Conservation (phyloP, 257 asterid species). For the Knoxia roxburghii region DNA sequence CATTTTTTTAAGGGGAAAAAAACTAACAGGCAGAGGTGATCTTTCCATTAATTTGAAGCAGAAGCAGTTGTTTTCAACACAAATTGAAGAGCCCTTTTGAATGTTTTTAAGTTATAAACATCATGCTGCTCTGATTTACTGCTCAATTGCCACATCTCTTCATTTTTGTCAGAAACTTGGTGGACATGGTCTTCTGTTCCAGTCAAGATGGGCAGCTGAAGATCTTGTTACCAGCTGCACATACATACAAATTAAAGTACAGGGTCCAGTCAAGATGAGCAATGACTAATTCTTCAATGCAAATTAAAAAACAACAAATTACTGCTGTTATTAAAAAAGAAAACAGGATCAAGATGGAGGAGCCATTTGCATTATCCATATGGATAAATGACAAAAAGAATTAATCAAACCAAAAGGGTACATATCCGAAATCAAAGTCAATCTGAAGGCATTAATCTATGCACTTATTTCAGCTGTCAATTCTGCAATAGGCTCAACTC, state of each 20-base stretch:
- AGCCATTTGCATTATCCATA: not conserved
- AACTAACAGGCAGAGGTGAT: too few relatives aligned
- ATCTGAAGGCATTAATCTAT: not conserved
- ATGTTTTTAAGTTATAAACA: too few relatives aligned
- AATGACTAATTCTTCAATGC: not conserved
- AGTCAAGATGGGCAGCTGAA: not conserved
- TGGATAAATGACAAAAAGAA: not conserved
- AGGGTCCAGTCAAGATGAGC: too few relatives aligned
- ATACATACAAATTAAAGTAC: too few relatives aligned
- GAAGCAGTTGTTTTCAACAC: too few relatives aligned
- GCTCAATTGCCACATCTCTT: too few relatives aligned
- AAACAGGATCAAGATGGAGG: not conserved
- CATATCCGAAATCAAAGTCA: not conserved
- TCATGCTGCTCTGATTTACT: too few relatives aligned
- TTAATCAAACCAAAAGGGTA: not conserved
- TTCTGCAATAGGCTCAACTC: not conserved
- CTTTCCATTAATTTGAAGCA: too few relatives aligned
- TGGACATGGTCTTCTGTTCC: not conserved
- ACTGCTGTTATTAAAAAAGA: not conserved
- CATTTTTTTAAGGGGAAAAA: too few relatives aligned
- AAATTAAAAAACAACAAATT: too few relatives aligned
- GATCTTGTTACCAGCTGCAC: too few relatives aligned
- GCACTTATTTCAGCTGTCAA: not conserved
- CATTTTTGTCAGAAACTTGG: too few relatives aligned
- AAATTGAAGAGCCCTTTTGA: not conserved